Evolutionary conservation across 306 rosid species (phyloP).

Genomic region (Prunus mira): DNA sequence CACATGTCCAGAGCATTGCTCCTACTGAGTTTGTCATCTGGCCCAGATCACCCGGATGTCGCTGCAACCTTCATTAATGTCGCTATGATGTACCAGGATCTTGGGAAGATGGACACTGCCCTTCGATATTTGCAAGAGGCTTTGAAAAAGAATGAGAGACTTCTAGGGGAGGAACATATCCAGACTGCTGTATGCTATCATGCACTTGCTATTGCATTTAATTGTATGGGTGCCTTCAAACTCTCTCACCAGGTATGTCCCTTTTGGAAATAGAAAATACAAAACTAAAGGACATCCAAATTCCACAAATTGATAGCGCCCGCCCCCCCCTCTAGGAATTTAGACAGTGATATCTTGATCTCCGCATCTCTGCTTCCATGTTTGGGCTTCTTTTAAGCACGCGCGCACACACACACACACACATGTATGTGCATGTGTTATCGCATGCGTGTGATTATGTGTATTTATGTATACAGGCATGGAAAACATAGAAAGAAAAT

Average conservation of each 20-base stretch:
- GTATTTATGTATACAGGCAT: too few species aligned
- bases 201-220: conserved; percentile 95
- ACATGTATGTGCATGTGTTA: too few species aligned
- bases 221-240: conserved; percentile 97
- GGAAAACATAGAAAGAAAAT: too few species aligned
- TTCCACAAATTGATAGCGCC: not conserved
- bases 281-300: not conserved
- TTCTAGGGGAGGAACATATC: conserved; percentile 96
- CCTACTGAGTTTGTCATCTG: conserved; percentile 86
- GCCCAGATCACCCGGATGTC: conserved; percentile 98
- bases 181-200: conserved; percentile 99
- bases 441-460: too few species aligned
- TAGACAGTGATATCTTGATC: too few species aligned
- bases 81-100: conserved; percentile 98
- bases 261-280: not conserved
- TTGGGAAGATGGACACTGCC: conserved; percentile 94
- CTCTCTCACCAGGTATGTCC: conserved; percentile 86
- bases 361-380: too few species aligned
- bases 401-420: too few species aligned
- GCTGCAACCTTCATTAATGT: conserved; percentile 94
- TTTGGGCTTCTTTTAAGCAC: too few species aligned
- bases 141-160: conserved; percentile 91
- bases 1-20: conserved; percentile 98
- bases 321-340: too few species aligned
- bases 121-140: conserved; percentile 99